Evolutionary conservation across 1,284 basidiomycete species (phyloP).

Genomic region (Amylostereum areolatum): DNA sequence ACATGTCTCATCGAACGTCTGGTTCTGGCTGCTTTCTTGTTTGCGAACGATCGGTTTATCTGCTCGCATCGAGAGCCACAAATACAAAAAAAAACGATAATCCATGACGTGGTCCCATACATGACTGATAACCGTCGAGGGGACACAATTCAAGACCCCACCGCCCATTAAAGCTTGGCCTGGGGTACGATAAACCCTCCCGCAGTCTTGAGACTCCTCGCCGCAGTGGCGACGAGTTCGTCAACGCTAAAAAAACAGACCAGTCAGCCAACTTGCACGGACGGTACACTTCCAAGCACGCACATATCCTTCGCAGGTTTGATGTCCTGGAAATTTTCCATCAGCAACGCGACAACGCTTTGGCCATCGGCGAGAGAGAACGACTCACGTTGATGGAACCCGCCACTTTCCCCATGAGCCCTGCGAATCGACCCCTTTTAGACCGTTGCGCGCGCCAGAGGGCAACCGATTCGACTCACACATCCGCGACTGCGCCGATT

Average conservation of each 20-base stretch:
- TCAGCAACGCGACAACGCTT: background rate
- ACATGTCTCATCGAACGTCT: no score
- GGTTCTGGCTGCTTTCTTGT: no score
- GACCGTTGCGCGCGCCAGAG: background rate
- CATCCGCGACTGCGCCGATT: constrained; percentile 49
- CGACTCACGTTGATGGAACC: constrained; percentile 60
- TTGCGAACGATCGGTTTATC: no score
- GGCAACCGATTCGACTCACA: constrained; percentile 36
- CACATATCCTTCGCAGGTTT: constrained; percentile 80
- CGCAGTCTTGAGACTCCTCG: constrained; percentile 35
- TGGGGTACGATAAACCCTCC: constrained; percentile 26
- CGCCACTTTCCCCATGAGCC: constrained; percentile 86
- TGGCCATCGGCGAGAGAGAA: background rate
- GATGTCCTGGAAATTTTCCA: constrained; percentile 45
- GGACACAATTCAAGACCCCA: no score
- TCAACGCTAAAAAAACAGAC: constrained; percentile 44
- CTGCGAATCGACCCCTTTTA: constrained; percentile 26
- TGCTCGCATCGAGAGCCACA: no score
- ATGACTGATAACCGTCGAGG: no score
- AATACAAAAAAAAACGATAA: no score
- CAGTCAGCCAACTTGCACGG: background rate
- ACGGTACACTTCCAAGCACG: constrained; percentile 19
- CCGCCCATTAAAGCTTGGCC: constrained; percentile 43
- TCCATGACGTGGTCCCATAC: no score
- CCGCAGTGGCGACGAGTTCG: constrained; percentile 59